These are phyloP conservation scores for Caloboletus inedulis DNA, from an alignment of 1,284 basidiomycete genomes.

Conservation along the genomic window DNA sequence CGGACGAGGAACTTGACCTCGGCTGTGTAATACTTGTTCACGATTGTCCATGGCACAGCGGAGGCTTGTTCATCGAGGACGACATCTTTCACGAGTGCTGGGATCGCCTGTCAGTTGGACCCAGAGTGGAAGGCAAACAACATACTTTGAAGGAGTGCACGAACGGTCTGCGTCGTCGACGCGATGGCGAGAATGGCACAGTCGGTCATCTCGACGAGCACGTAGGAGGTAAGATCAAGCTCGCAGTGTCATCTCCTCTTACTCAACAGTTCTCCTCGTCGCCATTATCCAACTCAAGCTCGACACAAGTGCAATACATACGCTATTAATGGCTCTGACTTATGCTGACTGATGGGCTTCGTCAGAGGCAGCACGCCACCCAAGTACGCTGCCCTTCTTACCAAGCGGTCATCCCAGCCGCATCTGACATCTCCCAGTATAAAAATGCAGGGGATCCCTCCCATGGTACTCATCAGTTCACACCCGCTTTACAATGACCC, in stretches of 20 bases:
- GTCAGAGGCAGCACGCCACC: constrained; percentile 17
- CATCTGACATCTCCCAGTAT: not conserved
- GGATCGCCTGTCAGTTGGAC: constrained; percentile 25
- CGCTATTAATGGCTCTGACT: not conserved
- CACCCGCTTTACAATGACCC: constrained; percentile 14
- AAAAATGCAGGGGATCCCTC: not conserved
- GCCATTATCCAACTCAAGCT: not conserved
- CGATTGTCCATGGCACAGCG: constrained; percentile 71
- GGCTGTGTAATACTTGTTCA: constrained; percentile 84
- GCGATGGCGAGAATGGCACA: constrained; percentile 32
- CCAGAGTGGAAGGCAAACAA: not conserved
- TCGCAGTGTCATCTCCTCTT: not conserved
- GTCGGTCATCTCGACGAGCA: constrained; percentile 10
- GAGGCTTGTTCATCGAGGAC: constrained; percentile 17
- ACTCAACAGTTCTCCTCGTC: not conserved
- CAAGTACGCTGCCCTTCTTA: constrained; percentile 3
- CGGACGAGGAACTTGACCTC: constrained; percentile 65
- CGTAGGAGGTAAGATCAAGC: not conserved
- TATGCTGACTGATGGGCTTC: constrained; percentile 10
- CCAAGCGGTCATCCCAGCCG: constrained; percentile 4
- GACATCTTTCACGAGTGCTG: constrained; percentile 28
- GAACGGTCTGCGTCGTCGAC: constrained; percentile 20
- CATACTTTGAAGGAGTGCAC: constrained; percentile 27
- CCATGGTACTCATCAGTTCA: not conserved
- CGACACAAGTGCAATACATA: not conserved